Evolutionary conservation across 78 protist species (phyloP), one percentile per base, ranked within the genome.

Genomic region (Trichosphaerium sp.): DNA sequence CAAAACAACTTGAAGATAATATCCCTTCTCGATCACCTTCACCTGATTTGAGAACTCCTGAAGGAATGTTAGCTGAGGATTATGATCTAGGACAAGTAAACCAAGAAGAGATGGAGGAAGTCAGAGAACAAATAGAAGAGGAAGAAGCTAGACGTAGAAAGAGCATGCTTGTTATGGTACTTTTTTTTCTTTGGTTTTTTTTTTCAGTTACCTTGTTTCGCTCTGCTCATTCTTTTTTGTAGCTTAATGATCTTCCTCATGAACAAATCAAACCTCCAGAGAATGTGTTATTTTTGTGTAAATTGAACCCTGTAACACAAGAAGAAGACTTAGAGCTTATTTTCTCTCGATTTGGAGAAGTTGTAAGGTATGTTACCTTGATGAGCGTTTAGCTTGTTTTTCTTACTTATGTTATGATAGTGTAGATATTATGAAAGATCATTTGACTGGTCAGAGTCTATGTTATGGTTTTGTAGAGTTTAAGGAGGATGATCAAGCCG

Each of bases 391-490:
- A 12, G 15, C 61, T 21, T 14, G 29, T 21, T 18, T 14, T 18
- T 56, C 12, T 56, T 31, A 31, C 12, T 11, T 14, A 56, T 18
- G 12, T 11, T 56, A 11, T 14, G n/a, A n/a, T n/a, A n/a, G n/a
- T n/a, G n/a, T n/a, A n/a, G n/a, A n/a, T n/a, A n/a, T 96, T 32
- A 70, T 94, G 21, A 72, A 92, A 11, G 95, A 95, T 79, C 3
- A 26, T 23, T 66, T 76, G 54, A 88, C 97, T 4, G 78, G 76
- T 37, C 87, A 89, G 14, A 69, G 87, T 6, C 87, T 91, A 28
- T 59, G 80, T 47, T 97, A 94, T 61, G 98, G 95, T 29, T 97
- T 97, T 65, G 71, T 97, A 25, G 97, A 94, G 71, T 97, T 82
- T 43, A 94, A 80, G 21, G 0, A n/a, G 18, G 57, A 42, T 8